A percentile compares a stretch with the other conserved stretches of the same genome.
These are phyloP conservation scores for Eimeria necatrix DNA, from an alignment of 169 alveolate genomes.

Conservation along the genomic window DNA sequence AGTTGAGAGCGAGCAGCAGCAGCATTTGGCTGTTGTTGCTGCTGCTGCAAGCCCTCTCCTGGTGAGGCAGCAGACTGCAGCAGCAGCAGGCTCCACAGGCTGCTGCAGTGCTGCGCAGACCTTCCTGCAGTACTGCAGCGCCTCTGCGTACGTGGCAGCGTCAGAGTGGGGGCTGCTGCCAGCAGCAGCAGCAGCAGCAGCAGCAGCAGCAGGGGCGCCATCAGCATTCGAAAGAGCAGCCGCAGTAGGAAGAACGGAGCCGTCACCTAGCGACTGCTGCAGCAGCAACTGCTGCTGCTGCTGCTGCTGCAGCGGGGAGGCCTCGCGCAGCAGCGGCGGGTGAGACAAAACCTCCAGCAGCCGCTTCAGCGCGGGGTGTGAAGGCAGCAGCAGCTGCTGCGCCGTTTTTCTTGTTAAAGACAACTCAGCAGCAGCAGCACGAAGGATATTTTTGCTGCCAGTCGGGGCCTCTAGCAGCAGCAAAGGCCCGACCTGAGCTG, in stretches of 20 bases:
- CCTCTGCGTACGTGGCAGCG: conserved; percentile 46
- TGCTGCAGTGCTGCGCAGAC: conserved; percentile 58
- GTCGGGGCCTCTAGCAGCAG: not conserved
- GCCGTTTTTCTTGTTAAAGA: conserved; percentile 36
- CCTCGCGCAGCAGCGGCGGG: conserved; percentile 64
- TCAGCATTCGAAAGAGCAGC: conserved; percentile 19
- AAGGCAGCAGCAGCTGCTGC: conserved; percentile 60
- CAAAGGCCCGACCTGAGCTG: not conserved
- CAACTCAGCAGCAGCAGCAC: not conserved
- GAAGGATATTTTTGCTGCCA: not conserved
- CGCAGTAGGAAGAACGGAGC: conserved; percentile 12
- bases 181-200: conserved; percentile 21
- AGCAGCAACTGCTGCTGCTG: conserved; percentile 52
- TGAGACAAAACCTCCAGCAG: conserved; percentile 5
- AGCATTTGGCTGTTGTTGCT: conserved; percentile 38
- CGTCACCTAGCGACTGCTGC: conserved; percentile 28
- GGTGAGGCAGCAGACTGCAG: conserved; percentile 14
- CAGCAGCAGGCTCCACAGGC: conserved; percentile 55
- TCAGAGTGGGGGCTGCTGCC: conserved; percentile 1
- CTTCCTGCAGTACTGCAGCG: conserved; percentile 67
- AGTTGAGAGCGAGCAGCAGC: conserved; percentile 35
- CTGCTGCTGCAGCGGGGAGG: conserved; percentile 30
- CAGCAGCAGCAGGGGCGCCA: conserved; percentile 24
- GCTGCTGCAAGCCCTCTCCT: conserved; percentile 20
- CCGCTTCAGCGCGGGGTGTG: conserved; percentile 26